A percentile compares a stretch with the other conserved stretches of the same genome.
phyloP scores from a whole-genome alignment of 495 filamentous ascomycete genomes.

The Aspergillus wentii region DNA sequence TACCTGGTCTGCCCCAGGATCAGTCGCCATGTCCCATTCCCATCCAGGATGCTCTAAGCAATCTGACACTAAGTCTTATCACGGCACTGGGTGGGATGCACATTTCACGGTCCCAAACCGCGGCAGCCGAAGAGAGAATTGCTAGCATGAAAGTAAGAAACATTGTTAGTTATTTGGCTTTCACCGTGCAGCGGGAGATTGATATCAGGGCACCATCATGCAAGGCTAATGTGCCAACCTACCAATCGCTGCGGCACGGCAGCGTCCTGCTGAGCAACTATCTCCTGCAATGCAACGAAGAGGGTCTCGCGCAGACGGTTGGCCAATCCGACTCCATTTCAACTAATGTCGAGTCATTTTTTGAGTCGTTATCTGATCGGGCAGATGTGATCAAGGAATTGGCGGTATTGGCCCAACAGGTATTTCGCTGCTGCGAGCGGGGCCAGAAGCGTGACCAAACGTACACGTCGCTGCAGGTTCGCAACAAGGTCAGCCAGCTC shows the following conservation, averaged over 20 bases:
- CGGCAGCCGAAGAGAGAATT: slow-evolving; percentile 6
- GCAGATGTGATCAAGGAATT: slow-evolving; percentile 34
- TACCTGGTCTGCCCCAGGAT: not conserved
- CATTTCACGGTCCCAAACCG: slow-evolving; percentile 29
- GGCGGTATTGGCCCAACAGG: slow-evolving; percentile 28
- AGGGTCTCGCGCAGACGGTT: slow-evolving; percentile 2
- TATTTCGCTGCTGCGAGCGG: slow-evolving; percentile 31
- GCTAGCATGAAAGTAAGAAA: slow-evolving; percentile 22
- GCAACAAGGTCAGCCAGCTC: slow-evolving; percentile 25
- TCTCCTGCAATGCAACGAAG: slow-evolving; percentile 29
- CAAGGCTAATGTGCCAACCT: slow-evolving; percentile 10
- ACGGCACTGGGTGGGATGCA: slow-evolving; percentile 40
- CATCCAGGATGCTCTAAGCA: slow-evolving; percentile 39
- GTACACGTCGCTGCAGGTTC: slow-evolving; percentile 20
- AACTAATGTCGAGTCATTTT: slow-evolving; percentile 18
- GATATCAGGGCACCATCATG: slow-evolving; percentile 3
- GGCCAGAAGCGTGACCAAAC: slow-evolving; percentile 17
- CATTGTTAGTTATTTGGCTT: slow-evolving; percentile 20
- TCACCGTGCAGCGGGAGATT: slow-evolving; percentile 23
- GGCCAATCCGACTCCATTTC: slow-evolving; percentile 10
- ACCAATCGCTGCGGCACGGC: slow-evolving; percentile 31
- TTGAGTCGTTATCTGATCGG: slow-evolving; percentile 18
- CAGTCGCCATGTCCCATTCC: slow-evolving; percentile 29
- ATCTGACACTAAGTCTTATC: slow-evolving; percentile 37
- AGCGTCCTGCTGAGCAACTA: slow-evolving; percentile 31